These are phyloP conservation scores for Gossypium anomalum DNA, from an alignment of 345 rosid genomes.

Conservation along the genomic window DNA sequence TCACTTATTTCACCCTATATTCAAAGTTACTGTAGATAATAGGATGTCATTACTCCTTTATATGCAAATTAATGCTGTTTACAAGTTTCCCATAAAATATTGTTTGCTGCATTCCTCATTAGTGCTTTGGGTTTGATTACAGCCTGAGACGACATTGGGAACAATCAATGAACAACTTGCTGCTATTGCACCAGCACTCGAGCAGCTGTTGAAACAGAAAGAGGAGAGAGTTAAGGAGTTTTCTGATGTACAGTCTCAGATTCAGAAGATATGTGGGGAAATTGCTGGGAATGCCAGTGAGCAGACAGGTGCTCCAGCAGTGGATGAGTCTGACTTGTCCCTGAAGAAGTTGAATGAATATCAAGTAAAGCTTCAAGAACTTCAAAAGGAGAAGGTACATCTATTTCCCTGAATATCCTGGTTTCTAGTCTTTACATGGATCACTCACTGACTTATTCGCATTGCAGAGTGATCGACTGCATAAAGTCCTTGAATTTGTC, in stretches of 20 bases:
- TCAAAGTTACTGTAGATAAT: background rate
- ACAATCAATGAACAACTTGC: constrained; percentile 96
- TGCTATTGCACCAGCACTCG: constrained; percentile 87
- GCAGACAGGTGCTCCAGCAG: constrained; percentile 39
- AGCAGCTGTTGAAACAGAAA: constrained; percentile 88
- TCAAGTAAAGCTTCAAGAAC: constrained; percentile 76
- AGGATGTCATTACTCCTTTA: background rate
- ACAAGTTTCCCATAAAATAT: background rate
- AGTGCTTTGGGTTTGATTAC: constrained; percentile 24
- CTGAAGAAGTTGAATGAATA: constrained; percentile 76
- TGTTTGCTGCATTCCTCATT: constrained; percentile 12
- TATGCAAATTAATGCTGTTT: background rate
- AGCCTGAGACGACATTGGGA: constrained; percentile 77
- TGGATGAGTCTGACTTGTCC: constrained; percentile 81
- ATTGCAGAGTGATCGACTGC: constrained; percentile 80
- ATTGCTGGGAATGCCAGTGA: constrained; percentile 57
- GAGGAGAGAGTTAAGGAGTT: constrained; percentile 79
- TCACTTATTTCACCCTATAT: constrained; percentile 2
- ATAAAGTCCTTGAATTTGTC: constrained; percentile 83
- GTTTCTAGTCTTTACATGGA: constrained; percentile 1
- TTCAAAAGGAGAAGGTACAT: constrained; percentile 84
- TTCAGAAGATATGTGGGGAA: constrained; percentile 85
- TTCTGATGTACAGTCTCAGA: constrained; percentile 75
- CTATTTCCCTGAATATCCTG: background rate
- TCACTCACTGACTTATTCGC: constrained; percentile 20